Base-by-base conservation (phyloP, 73 alveolate genomes). In the Paraurostyla sp. region DNA sequence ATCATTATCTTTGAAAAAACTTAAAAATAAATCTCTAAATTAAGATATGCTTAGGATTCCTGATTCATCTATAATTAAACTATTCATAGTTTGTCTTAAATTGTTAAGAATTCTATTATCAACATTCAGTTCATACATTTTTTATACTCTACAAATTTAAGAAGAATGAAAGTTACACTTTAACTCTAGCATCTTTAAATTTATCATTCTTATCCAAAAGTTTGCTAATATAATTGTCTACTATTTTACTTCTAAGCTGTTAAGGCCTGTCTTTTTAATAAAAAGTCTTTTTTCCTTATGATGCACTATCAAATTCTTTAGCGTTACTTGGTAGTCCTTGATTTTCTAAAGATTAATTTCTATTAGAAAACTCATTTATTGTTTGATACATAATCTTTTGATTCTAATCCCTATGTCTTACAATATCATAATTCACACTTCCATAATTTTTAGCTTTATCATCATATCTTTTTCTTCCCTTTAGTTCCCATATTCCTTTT, bases 121-220 rank as follows among this genome's bases (percentile, higher is more conserved):
- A 7, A 68, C 62, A 68, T 68, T 68, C 62, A 68, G 16, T 68
- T 68, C 83, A 68, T 68, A 68, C 62, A 68, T 68, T 43, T 22
- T 20, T 11, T 68, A n/a, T 3, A 68, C 83, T 7, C 83, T 68
- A 68, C 9, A 7, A 68, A 40, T 36, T 29, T 7, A 36, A 36
- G 30, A 18, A 13, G 7, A 68, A 68, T 68, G 15, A 13, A n/a
- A 13, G 32, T 68, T 68, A 68, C 83, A 68, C 38, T 68, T 68
- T 38, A 18, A 68, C 35, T 38, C 38, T 68, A 2, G 4, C 27
- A 6, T 68, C 13, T 20, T 41, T 41, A 29, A 13, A 15, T 46
- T 22, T 6, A 25, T 68, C 83, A 41, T 38, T 25, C 35, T 38
- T 22, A 32, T n/a, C 41, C 32, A 62, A 35, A 30, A 46, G 57